Evolutionary conservation across 345 rosid species (phyloP), one percentile per base, ranked within the genome.

Genomic region (Xanthoceras sorbifolium): DNA sequence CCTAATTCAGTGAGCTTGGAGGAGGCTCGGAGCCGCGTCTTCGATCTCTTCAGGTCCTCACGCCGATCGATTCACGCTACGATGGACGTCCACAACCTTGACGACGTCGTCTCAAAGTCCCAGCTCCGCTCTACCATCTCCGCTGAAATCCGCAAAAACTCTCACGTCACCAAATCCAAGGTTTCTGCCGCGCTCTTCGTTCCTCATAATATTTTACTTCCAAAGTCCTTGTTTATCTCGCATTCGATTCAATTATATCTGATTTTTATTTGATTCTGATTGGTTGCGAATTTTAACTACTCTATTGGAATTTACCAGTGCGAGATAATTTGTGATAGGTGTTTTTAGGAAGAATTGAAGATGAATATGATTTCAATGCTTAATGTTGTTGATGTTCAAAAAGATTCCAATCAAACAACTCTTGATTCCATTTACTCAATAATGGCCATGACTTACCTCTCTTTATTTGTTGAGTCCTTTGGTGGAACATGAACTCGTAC

Each of bases 21-120:
- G 79, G 98, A 96, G 79, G 98, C 99, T 23, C 85, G 90, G 60
- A 82, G 79, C 20, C 86, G 94, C 9, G 92, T 93, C 0, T 86
- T 93, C 75, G 97, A 92, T 79, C 87, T 96, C 90, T 96, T 96
- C 80, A 85, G 89, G 77, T 36, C 87, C 6, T 87, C 99, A 1
- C 91, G 97, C 85, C 80, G 99, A 80, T 91, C 98, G 42, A 80
- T 96, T 66, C 98, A 98, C 0, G 14, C 86, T 2, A 48, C 92
- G 71, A 91, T 92, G 93, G 95, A 96, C 2, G 92, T 93, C 61
- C 94, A 96, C 89, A 92, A 89, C 80, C 93, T 96, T 52, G 85
- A 91, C 80, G 97, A 93, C 83, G 92, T 96, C 80, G 94, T 83
- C 44, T 75, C 87, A 34, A 79, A 76, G 64, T 86, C 97, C 74